Evolutionary conservation across 257 asterid genomes (phyloP).

Genomic region (Paraleonurus japonicus): DNA sequence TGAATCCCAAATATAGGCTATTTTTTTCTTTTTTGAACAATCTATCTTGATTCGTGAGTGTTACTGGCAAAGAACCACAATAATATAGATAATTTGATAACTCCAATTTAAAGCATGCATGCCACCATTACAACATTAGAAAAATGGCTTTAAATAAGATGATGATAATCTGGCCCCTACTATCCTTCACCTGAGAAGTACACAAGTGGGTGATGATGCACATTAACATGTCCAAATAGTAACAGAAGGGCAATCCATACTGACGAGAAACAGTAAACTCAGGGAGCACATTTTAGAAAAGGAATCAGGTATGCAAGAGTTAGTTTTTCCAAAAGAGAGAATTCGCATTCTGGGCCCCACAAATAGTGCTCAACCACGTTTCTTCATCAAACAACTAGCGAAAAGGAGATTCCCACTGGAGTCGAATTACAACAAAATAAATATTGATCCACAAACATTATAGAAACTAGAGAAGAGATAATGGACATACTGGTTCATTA

Average conservation of each 20-base stretch:
- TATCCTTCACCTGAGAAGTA: background rate
- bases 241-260: conserved; percentile 13
- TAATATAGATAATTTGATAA: background rate
- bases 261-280: background rate
- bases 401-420: conserved; percentile 3
- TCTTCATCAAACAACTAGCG: conserved; percentile 20
- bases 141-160: background rate
- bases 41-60: background rate
- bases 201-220: conserved; percentile 2
- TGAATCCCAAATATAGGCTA: background rate
- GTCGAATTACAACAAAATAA: conserved; percentile 17
- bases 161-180: conserved; percentile 22
- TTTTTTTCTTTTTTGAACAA: background rate
- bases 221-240: background rate
- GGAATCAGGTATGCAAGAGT: conserved; percentile 22
- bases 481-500: conserved; percentile 5
- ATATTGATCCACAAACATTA: conserved; percentile 5
- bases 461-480: conserved; percentile 4
- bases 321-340: conserved; percentile 18
- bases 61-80: background rate
- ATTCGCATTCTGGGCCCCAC: conserved; percentile 18
- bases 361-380: conserved; percentile 30
- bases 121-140: background rate
- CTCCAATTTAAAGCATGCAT: background rate
- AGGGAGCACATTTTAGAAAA: conserved; percentile 5